These are phyloP conservation scores for Juncus inflexus DNA, from an alignment of 176 grass and related monocot species.

Conservation along the genomic window DNA sequence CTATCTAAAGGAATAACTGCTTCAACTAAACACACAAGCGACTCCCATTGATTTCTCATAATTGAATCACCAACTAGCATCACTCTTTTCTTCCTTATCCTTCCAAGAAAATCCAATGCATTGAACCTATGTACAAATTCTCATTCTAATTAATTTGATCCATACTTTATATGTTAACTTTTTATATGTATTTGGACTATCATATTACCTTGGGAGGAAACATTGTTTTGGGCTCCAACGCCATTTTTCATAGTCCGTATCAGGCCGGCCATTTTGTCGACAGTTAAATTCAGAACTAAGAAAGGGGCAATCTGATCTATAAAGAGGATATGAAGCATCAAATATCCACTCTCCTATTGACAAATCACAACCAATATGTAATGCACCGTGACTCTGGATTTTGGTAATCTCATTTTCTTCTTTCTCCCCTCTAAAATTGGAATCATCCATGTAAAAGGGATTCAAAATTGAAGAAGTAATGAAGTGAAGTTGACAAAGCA, in stretches of 20 bases:
- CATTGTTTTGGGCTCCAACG: conserved; percentile 38
- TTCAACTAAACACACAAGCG: conserved; percentile 48
- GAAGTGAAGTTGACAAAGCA: conserved; percentile 10
- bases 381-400: conserved; percentile 16
- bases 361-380: conserved; percentile 26
- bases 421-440: conserved; percentile 23
- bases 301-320: conserved; percentile 35
- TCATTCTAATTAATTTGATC: background rate
- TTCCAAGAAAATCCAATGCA: conserved; percentile 43
- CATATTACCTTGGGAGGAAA: conserved; percentile 33
- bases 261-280: conserved; percentile 29
- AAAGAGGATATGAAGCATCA: conserved; percentile 38
- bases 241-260: conserved; percentile 37
- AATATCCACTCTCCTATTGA: conserved; percentile 40
- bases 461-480: conserved; percentile 14
- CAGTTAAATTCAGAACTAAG: conserved; percentile 33
- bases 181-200: background rate
- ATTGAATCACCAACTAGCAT: conserved; percentile 48
- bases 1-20: conserved; percentile 32
- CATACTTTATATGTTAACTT: background rate
- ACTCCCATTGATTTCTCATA: conserved; percentile 52
- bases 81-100: conserved; percentile 36
- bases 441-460: conserved; percentile 1
- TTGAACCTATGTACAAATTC: conserved; percentile 38
- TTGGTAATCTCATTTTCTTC: conserved; percentile 18